Percentiles rank a stretch among this genome's conserved stretches.
phyloP scores from a whole-genome alignment of 805 yeast species.

The Teunomyces stri region DNA sequence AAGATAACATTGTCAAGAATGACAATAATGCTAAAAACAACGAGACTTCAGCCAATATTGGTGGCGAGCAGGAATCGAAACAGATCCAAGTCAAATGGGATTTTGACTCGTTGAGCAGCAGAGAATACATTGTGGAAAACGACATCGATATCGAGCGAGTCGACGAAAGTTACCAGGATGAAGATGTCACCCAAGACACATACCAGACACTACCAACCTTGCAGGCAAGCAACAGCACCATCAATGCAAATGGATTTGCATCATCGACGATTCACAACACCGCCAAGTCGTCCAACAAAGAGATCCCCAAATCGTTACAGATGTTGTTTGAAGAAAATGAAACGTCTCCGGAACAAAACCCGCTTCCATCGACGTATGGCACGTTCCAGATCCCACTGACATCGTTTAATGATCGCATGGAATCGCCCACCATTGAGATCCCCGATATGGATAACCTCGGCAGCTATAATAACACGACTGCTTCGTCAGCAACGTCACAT shows the following conservation, averaged over 20 bases:
- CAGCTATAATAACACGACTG: slow-evolving; percentile 13
- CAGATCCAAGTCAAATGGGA: slow-evolving; percentile 73
- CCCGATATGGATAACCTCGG: slow-evolving; percentile 57
- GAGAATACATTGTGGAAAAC: slow-evolving; percentile 71
- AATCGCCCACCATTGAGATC: slow-evolving; percentile 66
- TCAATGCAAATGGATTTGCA: slow-evolving; percentile 11
- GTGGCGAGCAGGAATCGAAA: background rate
- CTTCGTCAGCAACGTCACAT: background rate
- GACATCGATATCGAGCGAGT: slow-evolving; percentile 48
- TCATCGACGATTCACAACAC: slow-evolving; percentile 4
- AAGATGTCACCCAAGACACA: slow-evolving; percentile 18
- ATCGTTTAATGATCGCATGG: slow-evolving; percentile 30
- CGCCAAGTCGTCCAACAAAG: slow-evolving; percentile 17
- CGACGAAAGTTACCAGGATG: slow-evolving; percentile 25
- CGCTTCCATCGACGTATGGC: background rate
- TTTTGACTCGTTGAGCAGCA: slow-evolving; percentile 75
- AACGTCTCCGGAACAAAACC: slow-evolving; percentile 1
- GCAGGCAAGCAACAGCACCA: slow-evolving; percentile 9
- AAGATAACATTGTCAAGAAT: slow-evolving; percentile 10
- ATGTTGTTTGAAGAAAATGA: slow-evolving; percentile 61
- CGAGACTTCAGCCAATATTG: background rate
- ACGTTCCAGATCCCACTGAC: slow-evolving; percentile 10
- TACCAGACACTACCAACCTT: slow-evolving; percentile 30
- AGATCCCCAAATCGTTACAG: slow-evolving; percentile 70
- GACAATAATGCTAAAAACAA: background rate